Base-by-base conservation (phyloP, 371 early-diverging fungal species). In the Mucor racemosus region DNA sequence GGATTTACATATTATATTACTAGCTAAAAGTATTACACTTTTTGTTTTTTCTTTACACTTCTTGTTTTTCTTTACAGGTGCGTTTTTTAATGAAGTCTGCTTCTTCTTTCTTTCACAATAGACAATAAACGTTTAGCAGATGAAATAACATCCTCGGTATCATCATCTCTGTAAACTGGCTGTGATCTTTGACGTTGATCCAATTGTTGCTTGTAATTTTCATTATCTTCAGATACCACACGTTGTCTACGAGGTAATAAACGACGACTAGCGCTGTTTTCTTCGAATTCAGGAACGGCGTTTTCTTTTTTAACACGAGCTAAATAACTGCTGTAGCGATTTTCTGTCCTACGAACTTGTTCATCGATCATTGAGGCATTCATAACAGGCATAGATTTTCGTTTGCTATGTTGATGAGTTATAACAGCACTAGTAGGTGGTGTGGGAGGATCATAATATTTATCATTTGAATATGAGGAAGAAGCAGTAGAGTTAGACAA, bases 361-460 rank as follows among this genome's bases (percentile, higher is more conserved):
- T 55, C 55, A 34, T 31, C 55, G 3, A 55, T 55, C 14, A 55
- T 34, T 33, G 31, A 35, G 1, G 55, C 55, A 33, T 55, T 31
- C 14, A 55, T 34, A 14, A 55, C 55, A n/a, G 55, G 55, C 35
- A 55, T 34, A 33, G 55, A 55, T 31, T 33, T 31, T 35, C 55
- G 55, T 35, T 55, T 55, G 15, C 34, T 21, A 35, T 55, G 55
- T 8, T 19, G 10, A 19, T 50, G 19, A 4, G 50, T 50, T 7
- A 21, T 26, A 11, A 50, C 50, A 5, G 50, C 50, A 21, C 26
- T 50, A 11, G 50, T 50, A 5, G 55, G 55, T 35, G 55, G 35
- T 15, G 55, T 55, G 5, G 55, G 55, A 15, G 55, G 55, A n/a
- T 55, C 55, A 15, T 55, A 55, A 15, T 55, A 55, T 8, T 3